Percentiles rank a stretch among this genome's conserved stretches.
These are phyloP conservation scores for Sechiopsis laciniata DNA, from an alignment of 306 rosid species.

Conservation along the genomic window DNA sequence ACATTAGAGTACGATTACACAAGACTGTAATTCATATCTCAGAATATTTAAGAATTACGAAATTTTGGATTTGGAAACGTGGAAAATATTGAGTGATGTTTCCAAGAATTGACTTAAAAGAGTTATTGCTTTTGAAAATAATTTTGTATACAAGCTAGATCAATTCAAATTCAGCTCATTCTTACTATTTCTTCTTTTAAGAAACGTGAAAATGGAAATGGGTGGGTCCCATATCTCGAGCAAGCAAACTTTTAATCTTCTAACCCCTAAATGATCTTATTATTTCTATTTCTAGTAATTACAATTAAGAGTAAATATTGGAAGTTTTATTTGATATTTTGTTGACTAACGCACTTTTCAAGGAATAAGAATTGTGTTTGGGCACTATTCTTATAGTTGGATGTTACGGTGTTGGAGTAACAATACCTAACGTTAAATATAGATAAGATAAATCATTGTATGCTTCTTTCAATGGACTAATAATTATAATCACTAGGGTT, in stretches of 20 bases:
- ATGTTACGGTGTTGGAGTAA: not conserved
- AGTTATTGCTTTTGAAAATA: not conserved
- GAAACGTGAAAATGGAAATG: not conserved
- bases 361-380: not conserved
- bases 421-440: not conserved
- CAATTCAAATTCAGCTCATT: not conserved
- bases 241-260: too few species aligned
- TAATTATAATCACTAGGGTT: constrained; percentile 11
- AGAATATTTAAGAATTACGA: not conserved
- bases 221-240: not conserved
- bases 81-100: not conserved
- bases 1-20: not conserved
- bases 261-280: not conserved
- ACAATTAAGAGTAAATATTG: not conserved
- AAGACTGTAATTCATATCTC: not conserved
- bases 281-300: not conserved
- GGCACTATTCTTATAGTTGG: not conserved
- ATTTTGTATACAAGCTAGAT: not conserved
- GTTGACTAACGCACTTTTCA: constrained; percentile 1
- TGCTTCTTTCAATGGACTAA: not conserved
- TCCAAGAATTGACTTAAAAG: not conserved
- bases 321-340: constrained; percentile 3
- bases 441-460: not conserved
- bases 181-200: not conserved
- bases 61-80: not conserved